These are phyloP conservation scores for Kingdonia uniflora DNA, from an alignment of 164 flowering plant genomes.

Conservation along the genomic window DNA sequence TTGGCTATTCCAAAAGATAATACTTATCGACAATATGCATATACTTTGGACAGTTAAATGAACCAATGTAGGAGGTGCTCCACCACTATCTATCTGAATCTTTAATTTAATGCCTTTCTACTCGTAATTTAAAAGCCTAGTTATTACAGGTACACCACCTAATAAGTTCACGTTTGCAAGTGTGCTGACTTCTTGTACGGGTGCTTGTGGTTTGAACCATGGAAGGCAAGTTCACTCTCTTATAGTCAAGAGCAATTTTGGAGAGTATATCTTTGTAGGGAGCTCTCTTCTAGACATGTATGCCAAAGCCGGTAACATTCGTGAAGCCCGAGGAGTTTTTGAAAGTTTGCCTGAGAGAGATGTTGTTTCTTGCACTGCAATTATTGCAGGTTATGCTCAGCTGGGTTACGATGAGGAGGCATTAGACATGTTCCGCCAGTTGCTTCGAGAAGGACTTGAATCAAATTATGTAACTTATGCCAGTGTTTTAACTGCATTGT, in stretches of 20 bases:
- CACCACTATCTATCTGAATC: no score
- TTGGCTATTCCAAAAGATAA: no score
- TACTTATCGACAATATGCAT: no score
- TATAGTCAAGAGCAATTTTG: slow-evolving; percentile 13
- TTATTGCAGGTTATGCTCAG: slow-evolving; percentile 25
- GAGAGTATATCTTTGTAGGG: slow-evolving; percentile 20
- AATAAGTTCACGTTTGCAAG: slow-evolving; percentile 26
- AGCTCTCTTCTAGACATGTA: slow-evolving; percentile 31
- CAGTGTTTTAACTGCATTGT: slow-evolving; percentile 22
- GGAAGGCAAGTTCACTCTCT: slow-evolving; percentile 25
- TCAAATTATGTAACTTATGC: slow-evolving; percentile 27
- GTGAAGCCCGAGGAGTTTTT: slow-evolving; percentile 20
- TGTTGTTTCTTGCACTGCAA: slow-evolving; percentile 29
- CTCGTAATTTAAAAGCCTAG: background rate
- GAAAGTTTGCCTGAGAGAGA: slow-evolving; percentile 17
- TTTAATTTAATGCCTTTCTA: background rate
- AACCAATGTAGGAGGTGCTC: no score
- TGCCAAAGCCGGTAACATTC: slow-evolving; percentile 21
- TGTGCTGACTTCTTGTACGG: slow-evolving; percentile 20
- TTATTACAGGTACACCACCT: slow-evolving; percentile 16
- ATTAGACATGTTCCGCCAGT: slow-evolving; percentile 16
- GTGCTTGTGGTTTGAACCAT: slow-evolving; percentile 11
- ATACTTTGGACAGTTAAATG: no score
- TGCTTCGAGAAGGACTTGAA: slow-evolving; percentile 20
- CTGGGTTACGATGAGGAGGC: slow-evolving; percentile 26